These are phyloP conservation scores for Cordyceps farinosa DNA, from an alignment of 2,329 filamentous ascomycete species.

Conservation along the genomic window DNA sequence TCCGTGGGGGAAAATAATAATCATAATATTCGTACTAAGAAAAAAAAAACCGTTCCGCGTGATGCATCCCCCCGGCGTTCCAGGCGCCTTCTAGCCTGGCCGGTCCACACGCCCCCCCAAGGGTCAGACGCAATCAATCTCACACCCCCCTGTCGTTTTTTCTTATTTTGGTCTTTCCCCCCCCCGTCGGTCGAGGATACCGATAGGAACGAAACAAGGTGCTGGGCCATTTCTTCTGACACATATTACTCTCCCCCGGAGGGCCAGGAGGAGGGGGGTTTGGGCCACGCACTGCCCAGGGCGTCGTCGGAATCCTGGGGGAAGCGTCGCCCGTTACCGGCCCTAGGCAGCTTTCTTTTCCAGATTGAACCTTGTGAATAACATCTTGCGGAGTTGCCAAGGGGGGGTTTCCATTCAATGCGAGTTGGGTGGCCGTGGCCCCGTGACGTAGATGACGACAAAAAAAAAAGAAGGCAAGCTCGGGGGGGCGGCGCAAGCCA, in stretches of 20 bases:
- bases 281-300: background rate
- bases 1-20: background rate
- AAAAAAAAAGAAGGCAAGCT: background rate
- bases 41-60: conserved; percentile 5
- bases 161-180: background rate
- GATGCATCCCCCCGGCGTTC: conserved; percentile 13
- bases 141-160: conserved; percentile 3
- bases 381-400: conserved; percentile 5
- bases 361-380: background rate
- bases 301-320: conserved; percentile 10
- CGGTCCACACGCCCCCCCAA: background rate
- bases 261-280: background rate
- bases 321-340: background rate
- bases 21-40: background rate
- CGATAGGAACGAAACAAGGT: background rate
- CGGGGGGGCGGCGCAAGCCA: background rate
- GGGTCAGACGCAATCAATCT: background rate
- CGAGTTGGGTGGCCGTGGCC: background rate
- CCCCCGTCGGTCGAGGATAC: background rate
- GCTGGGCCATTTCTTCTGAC: conserved; percentile 8
- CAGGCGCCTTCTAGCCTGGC: conserved; percentile 13
- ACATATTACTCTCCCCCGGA: conserved; percentile 9
- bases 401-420: background rate
- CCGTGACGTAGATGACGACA: background rate
- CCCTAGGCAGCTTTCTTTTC: background rate